Evolutionary conservation across 345 rosid species (phyloP).

Genomic region (Eucalyptus erythrocorys): DNA sequence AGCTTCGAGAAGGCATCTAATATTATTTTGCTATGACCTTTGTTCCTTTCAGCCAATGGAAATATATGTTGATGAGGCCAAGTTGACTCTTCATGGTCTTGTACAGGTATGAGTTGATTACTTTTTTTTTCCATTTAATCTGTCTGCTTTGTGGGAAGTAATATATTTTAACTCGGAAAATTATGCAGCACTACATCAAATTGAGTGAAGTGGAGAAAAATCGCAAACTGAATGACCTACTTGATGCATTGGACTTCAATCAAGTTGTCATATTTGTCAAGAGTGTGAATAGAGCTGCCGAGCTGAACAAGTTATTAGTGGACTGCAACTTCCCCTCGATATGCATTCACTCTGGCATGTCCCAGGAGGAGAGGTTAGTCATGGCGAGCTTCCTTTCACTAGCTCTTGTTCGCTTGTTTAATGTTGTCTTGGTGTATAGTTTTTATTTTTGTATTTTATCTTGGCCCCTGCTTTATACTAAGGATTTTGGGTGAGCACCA

Average conservation of each 20-base stretch:
- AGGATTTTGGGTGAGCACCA: neutral
- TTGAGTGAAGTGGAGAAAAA: slow-evolving; percentile 90
- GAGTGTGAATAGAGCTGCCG: slow-evolving; percentile 93
- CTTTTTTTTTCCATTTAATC: neutral
- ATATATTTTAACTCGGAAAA: neutral
- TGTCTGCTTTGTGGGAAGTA: neutral
- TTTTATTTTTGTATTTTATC: neutral
- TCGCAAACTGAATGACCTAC: slow-evolving; percentile 92
- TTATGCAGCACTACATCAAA: slow-evolving; percentile 93
- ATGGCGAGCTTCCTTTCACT: neutral
- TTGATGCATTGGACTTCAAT: slow-evolving; percentile 97
- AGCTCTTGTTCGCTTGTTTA: neutral
- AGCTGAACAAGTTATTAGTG: slow-evolving; percentile 82
- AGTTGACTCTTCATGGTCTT: slow-evolving; percentile 98
- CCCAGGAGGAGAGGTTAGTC: slow-evolving; percentile 90
- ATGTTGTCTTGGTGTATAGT: neutral
- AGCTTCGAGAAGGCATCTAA: slow-evolving; percentile 49
- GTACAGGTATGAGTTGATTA: slow-evolving; percentile 49
- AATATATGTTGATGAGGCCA: slow-evolving; percentile 98
- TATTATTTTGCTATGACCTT: slow-evolving; percentile 64
- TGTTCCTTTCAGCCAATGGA: slow-evolving; percentile 99
- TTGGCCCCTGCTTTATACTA: neutral
- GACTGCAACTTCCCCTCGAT: slow-evolving; percentile 98
- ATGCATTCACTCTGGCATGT: slow-evolving; percentile 99
- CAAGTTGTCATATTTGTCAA: slow-evolving; percentile 98